These are phyloP conservation scores for Colletotrichum spaethianum DNA, from an alignment of 2,329 filamentous ascomycete species.

Conservation along the genomic window DNA sequence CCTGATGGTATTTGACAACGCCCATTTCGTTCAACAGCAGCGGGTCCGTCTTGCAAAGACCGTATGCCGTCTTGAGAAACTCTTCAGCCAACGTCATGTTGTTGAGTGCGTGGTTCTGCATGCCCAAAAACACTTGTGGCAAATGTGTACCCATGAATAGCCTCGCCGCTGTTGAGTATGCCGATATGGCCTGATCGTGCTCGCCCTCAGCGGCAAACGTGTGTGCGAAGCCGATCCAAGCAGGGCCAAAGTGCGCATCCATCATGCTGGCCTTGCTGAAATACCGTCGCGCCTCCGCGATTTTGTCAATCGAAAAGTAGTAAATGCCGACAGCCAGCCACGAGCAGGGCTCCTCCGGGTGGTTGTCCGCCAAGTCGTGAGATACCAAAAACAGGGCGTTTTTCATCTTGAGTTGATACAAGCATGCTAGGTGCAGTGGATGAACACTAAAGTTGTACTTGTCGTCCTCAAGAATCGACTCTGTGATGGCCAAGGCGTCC, in stretches of 20 bases:
- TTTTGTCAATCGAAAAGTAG: slow-evolving; percentile 90
- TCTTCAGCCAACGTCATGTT: slow-evolving; percentile 95
- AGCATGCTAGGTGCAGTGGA: slow-evolving; percentile 90
- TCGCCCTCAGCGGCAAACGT: slow-evolving; percentile 98
- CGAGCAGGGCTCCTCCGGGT: slow-evolving; percentile 90
- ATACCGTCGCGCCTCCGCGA: slow-evolving; percentile 93
- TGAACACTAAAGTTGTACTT: slow-evolving; percentile 92
- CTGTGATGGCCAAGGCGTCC: slow-evolving; percentile 87
- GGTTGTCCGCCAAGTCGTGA: slow-evolving; percentile 91
- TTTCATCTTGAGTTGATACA: slow-evolving; percentile 88
- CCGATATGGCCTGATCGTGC: slow-evolving; percentile 97
- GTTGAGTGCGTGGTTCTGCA: slow-evolving; percentile 97
- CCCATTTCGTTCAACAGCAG: slow-evolving; percentile 96
- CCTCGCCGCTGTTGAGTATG: slow-evolving; percentile 94
- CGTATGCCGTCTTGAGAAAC: slow-evolving; percentile 91
- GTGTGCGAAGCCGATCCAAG: slow-evolving; percentile 99
- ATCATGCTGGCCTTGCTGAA: slow-evolving; percentile 98
- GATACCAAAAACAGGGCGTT: slow-evolving; percentile 93
- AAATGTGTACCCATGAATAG: slow-evolving; percentile 98
- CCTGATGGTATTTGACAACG: slow-evolving; percentile 94
- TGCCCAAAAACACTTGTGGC: slow-evolving; percentile 94
- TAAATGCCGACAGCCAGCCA: slow-evolving; percentile 97
- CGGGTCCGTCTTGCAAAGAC: slow-evolving; percentile 86
- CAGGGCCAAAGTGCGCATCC: slow-evolving; percentile 96
- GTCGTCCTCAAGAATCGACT: slow-evolving; percentile 84